Base-by-base conservation (phyloP, 176 grass and related monocot genomes). In the Thinopyrum elongatum region DNA sequence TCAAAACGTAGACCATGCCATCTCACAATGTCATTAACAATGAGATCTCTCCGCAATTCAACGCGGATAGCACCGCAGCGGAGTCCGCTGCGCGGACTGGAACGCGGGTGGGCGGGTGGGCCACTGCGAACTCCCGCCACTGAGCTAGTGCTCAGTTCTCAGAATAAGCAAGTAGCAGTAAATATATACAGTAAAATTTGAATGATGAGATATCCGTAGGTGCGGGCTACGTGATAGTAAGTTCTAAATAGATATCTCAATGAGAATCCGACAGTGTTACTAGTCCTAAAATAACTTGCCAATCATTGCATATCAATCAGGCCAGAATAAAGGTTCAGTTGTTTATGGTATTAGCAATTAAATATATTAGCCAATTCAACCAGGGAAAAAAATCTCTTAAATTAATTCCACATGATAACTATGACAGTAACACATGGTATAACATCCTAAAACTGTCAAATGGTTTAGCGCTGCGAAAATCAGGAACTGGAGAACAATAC, bases 261-360 rank as follows among this genome's bases (percentile, higher is more conserved):
- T 55, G 74, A 71, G 64, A 13, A 44, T 65, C 78, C 16, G 36
- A 19, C 31, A 57, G 69, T 83, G 42, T 34, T 22, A 15, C 8
- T 15, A 16, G 21, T 16, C 29, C 38, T 49, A 82, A 73, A 78
- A 57, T 64, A 62, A 81, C 38, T 70, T 22, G 62, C 58, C 55
- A 83, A 33, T 65, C 22, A 55, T 11, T 46, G 59, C 25, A 78
- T 73, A 83, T 79, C 58, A 79, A 55, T 55, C 59, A 66, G 25
- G 23, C 58, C 42, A 66, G 8, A 10, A 22, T 25, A 7, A 10
- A 30, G 46, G 46, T 87, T 80, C 35, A 22, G 9, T 58, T 59
- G 21, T 23, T 70, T 62, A 87, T 87, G 46, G 79, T 80, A 64
- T 77, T 33, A 78, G 36, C 21, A 2, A 75, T 28, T 21, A 38